These are phyloP conservation scores for Ambrosia trifida DNA, from an alignment of 129 eudicot genomes.

Conservation along the genomic window DNA sequence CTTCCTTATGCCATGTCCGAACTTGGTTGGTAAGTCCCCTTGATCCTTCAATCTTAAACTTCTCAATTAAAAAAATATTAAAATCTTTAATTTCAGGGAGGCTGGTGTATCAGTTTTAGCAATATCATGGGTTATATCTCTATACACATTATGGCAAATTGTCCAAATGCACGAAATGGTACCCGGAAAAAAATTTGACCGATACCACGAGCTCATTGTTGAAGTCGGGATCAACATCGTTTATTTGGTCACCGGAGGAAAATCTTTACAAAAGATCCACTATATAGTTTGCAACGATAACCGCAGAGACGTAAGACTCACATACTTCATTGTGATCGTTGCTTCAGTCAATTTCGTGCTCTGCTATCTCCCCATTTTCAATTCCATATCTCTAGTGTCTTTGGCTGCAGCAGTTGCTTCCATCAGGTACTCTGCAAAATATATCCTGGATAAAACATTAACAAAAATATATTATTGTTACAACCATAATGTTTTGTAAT, in stretches of 20 bases:
- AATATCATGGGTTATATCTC: conserved; percentile 38
- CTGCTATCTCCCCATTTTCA: conserved; percentile 37
- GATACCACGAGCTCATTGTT: conserved; percentile 49
- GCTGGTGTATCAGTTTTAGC: conserved; percentile 37
- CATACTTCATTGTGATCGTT: conserved; percentile 54
- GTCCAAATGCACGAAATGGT: conserved; percentile 42
- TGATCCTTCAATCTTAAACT: background rate
- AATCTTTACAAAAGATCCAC: conserved; percentile 28
- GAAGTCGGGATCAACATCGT: conserved; percentile 40
- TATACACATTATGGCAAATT: conserved; percentile 45
- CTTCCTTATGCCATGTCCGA: conserved; percentile 65
- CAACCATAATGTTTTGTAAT: background rate
- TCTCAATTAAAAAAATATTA: background rate
- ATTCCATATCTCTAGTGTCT: conserved; percentile 36
- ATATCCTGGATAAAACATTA: background rate
- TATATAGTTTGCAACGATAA: conserved; percentile 25
- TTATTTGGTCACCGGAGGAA: conserved; percentile 39
- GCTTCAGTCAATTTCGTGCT: conserved; percentile 42
- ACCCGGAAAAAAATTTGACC: conserved; percentile 38
- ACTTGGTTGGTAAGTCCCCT: conserved; percentile 51
- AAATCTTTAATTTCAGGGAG: conserved; percentile 26
- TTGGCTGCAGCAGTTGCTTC: conserved; percentile 39
- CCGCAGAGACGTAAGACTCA: conserved; percentile 30
- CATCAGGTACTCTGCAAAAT: conserved; percentile 29
- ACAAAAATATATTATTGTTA: background rate